These are phyloP conservation scores for Tilletia horrida DNA, from an alignment of 1,284 basidiomycete species.

Conservation along the genomic window DNA sequence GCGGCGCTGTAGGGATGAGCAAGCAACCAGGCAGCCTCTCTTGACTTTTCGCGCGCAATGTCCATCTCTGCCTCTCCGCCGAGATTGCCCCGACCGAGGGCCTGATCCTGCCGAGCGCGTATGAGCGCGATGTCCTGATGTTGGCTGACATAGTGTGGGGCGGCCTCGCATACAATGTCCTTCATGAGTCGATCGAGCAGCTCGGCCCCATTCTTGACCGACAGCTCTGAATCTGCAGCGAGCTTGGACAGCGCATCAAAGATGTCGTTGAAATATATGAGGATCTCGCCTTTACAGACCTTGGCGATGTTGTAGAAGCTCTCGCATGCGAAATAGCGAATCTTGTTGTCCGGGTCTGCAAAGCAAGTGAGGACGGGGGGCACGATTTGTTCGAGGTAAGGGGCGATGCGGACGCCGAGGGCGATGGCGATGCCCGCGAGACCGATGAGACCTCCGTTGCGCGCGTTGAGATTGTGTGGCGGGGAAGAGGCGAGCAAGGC, in stretches of 20 bases:
- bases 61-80: constrained; percentile 47
- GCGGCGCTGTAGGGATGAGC: constrained; percentile 13
- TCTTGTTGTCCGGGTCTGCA: constrained; percentile 86
- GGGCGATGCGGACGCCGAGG: constrained; percentile 83
- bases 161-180: constrained; percentile 95
- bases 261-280: constrained; percentile 96
- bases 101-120: constrained; percentile 61
- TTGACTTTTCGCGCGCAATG: constrained; percentile 44
- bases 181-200: constrained; percentile 94
- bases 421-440: constrained; percentile 95
- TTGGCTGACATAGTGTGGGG: constrained; percentile 87
- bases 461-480: constrained; percentile 63
- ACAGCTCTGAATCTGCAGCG: constrained; percentile 89
- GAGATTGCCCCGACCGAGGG: constrained; percentile 42
- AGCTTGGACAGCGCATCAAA: constrained; percentile 98
- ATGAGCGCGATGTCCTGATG: constrained; percentile 64
- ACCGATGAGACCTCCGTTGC: constrained; percentile 94
- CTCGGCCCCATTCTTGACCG: constrained; percentile 98
- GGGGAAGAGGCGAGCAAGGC: constrained; percentile 57
- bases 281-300: constrained; percentile 93
- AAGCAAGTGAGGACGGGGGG: constrained; percentile 89
- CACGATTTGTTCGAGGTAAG: constrained; percentile 89
- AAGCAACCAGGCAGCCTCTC: constrained; percentile 29
- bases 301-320: constrained; percentile 95
- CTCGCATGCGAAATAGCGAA: constrained; percentile 89